Conservation (phyloP, 2,329 filamentous ascomycete species). For the Calonectria pseudoturangicola region DNA sequence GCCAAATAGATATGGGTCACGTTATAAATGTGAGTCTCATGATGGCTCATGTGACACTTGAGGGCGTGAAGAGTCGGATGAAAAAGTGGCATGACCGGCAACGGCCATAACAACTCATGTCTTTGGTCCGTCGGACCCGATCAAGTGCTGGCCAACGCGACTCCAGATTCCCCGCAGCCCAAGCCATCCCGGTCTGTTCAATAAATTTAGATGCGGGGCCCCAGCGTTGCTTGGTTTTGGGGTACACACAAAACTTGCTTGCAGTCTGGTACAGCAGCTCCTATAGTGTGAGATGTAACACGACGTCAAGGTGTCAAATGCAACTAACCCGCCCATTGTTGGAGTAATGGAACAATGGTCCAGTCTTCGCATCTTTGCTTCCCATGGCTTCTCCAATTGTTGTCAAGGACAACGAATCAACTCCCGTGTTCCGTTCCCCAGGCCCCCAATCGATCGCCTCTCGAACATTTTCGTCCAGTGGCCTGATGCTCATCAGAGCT, state of each 20-base stretch:
- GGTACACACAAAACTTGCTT: not conserved
- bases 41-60: slow-evolving; percentile 15
- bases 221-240: slow-evolving; percentile 21
- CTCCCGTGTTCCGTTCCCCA: slow-evolving; percentile 17
- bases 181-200: slow-evolving; percentile 7
- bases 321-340: not conserved
- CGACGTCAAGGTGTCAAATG: not conserved
- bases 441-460: slow-evolving; percentile 10
- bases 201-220: slow-evolving; percentile 30
- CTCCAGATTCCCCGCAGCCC: slow-evolving; percentile 38
- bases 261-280: not conserved
- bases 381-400: not conserved
- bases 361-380: not conserved
- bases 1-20: not conserved
- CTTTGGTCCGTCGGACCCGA: slow-evolving; percentile 8
- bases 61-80: not conserved
- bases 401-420: not conserved
- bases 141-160: not conserved
- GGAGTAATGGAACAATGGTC: not conserved
- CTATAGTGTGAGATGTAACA: not conserved
- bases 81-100: slow-evolving; percentile 19
- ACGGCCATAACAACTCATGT: slow-evolving; percentile 7
- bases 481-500: slow-evolving; percentile 35
- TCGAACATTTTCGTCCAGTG: slow-evolving; percentile 26
- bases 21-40: slow-evolving; percentile 6